Evolutionary conservation across 257 asterid genomes (phyloP).

Genomic region (Eucommia ulmoides): DNA sequence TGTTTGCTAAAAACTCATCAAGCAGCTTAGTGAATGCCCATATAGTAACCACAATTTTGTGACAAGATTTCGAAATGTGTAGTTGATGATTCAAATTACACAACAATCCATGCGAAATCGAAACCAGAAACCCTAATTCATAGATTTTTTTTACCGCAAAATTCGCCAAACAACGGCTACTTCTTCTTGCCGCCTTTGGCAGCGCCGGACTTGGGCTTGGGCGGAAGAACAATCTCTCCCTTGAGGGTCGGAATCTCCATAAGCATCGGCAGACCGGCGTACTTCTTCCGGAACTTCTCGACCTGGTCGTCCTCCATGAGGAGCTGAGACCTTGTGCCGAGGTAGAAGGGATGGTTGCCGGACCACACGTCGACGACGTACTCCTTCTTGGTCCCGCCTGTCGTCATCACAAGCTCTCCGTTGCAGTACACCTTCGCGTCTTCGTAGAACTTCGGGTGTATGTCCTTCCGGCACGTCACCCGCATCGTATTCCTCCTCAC

Average conservation of each 20-base stretch:
- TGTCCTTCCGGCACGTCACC: conserved; percentile 79
- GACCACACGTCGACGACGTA: conserved; percentile 95
- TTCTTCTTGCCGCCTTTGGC: conserved; percentile 53
- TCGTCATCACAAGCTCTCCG: conserved; percentile 88
- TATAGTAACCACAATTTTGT: too few relatives aligned
- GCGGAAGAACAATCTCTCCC: conserved; percentile 86
- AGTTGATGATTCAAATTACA: too few relatives aligned
- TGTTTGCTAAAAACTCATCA: too few relatives aligned
- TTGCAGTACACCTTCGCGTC: conserved; percentile 86
- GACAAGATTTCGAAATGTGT: too few relatives aligned
- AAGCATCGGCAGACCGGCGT: conserved; percentile 35
- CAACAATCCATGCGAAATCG: too few relatives aligned
- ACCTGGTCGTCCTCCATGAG: conserved; percentile 77
- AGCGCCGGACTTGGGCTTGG: conserved; percentile 43
- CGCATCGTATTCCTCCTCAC: conserved; percentile 43
- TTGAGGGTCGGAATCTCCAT: conserved; percentile 88
- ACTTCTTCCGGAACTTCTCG: conserved; percentile 76
- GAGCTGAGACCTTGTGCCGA: conserved; percentile 56
- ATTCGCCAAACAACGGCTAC: conserved; percentile 7
- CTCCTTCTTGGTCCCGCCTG: conserved; percentile 92
- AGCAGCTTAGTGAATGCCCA: too few relatives aligned
- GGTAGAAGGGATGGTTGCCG: conserved; percentile 88
- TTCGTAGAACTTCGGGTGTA: conserved; percentile 71
- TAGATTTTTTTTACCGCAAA: too few relatives aligned
- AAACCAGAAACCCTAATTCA: too few relatives aligned